Base-by-base conservation (phyloP, 768 basidiomycete genomes). In the Tulasnella sp. region DNA sequence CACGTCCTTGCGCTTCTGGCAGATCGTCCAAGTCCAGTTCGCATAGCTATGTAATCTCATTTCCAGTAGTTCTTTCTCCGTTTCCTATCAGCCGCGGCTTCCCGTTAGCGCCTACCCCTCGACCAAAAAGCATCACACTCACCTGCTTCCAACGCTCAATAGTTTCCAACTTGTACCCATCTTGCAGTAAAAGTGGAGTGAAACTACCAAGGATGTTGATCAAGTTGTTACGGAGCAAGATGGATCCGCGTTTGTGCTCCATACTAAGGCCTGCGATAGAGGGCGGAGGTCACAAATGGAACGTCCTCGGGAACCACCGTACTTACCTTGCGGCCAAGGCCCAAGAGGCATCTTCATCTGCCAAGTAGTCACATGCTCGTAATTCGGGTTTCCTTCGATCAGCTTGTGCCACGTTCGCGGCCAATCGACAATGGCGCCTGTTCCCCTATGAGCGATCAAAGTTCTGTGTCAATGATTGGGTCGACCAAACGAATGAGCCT, bases 11-110 rank as follows among this genome's bases (percentile, higher is more conserved):
- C 34, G 36, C 73, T 42, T 71, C n/a, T 39, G 73, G 19, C 36
- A 52, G 8, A 74, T 58, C 31, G 75, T 76, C 75, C 75, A 76
- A 7, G 75, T 76, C 58, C 67, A 76, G 12, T 76, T 76, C 3
- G 34, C 75, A 54, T 76, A 70, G 11, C 14, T 40, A 34, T 70
- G 58, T 3, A 70, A n/a, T 42, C 39, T 76, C 75, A 76, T 39
- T 22, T 76, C 75, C 11, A 76, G 29, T 11, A 76, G 39, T 45
- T 76, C 75, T 31, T 49, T 76, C 31, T 67, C 68, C 14, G 75
- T 39, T 37, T 42, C 75, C 75, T 76, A 67, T 22, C 22, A 40
- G 34, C 25, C 17, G 11, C 14, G 67, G 67, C 11, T n/a, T 31
- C 3, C 29, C 67, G 17, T 38, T 15, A 34, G 31, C 67, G 11